Evolutionary conservation across 192 early-diverging fungal genomes (phyloP), one percentile per base, ranked within the genome.

Genomic region (Backusella macrospora): DNA sequence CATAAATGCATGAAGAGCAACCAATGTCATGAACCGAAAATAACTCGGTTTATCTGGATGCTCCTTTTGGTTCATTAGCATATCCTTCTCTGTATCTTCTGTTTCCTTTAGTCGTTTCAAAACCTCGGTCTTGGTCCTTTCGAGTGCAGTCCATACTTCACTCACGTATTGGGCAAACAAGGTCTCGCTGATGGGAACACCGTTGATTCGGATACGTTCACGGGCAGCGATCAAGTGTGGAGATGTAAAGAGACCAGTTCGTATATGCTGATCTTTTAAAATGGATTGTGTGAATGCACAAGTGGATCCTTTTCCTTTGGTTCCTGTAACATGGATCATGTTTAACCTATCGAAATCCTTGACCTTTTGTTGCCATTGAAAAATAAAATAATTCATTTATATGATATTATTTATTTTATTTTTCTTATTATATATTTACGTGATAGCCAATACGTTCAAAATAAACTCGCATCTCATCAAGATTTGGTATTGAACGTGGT

Each of bases 191-290:
- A 99, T 81, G 9, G 96, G 94, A 23, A 73, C 73, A 0, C 98
- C 96, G 75, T 98, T 87, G 77, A 99, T 95, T 48, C 94, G 87
- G 72, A 99, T 97, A 21, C 98, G 88, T 75, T 99, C 98, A 59
- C 96, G 91, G 6, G 92, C 96, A 69, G 96, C 87, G 65, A 94
- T 86, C 62, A 99, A 79, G 76, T 99, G 98, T 7, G 98, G 98
- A 5, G 95, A 97, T 15, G 96, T 96, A 78, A 89, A 99, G 44
- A 97, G 81, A 23, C 98, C 97, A 65, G 88, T 85, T 29, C 74
- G 70, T 40, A 89, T 70, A 13, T 18, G 48, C 1, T 77, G 71
- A 38, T 86, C 79, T 13, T 86, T 82, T 44, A 98, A 80, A 38
- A 98, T 91, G 15, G 95, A 91, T 55, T 93, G 90, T 14, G 89